These are phyloP conservation scores for Tulasnella sp. DNA, from an alignment of 768 basidiomycete genomes.

Conservation along the genomic window DNA sequence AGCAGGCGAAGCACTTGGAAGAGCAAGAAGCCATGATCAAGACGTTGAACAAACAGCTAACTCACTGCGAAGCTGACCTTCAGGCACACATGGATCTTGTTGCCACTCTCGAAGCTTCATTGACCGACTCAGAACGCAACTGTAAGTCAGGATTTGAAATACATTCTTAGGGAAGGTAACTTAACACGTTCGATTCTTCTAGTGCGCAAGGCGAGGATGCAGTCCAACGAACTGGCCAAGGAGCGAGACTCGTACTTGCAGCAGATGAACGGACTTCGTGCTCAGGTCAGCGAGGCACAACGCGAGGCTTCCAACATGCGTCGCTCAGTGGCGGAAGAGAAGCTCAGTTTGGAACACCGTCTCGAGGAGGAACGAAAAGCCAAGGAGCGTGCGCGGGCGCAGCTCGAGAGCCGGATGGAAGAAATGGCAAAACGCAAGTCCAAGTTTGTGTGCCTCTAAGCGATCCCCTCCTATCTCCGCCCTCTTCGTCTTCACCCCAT, in stretches of 20 bases:
- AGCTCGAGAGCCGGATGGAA: conserved; percentile 80
- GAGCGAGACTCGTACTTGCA: conserved; percentile 66
- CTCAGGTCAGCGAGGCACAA: conserved; percentile 65
- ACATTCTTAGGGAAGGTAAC: not conserved
- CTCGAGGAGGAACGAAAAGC: conserved; percentile 78
- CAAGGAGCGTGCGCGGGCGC: conserved; percentile 81
- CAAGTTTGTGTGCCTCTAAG: conserved; percentile 70
- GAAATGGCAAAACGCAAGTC: conserved; percentile 77
- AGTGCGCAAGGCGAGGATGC: conserved; percentile 92
- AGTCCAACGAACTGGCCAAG: conserved; percentile 77
- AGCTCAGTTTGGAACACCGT: conserved; percentile 70
- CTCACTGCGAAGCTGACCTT: conserved; percentile 86
- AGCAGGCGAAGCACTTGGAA: conserved; percentile 61
- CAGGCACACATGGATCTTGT: conserved; percentile 89
- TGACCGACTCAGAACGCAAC: conserved; percentile 89
- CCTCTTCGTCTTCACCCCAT: not conserved
- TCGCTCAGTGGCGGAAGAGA: conserved; percentile 75
- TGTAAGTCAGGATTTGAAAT: conserved; percentile 37
- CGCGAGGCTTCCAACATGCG: conserved; percentile 68
- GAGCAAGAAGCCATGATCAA: conserved; percentile 89
- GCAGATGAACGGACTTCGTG: conserved; percentile 55
- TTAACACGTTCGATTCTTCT: not conserved
- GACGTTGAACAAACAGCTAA: conserved; percentile 84
- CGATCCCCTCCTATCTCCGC: not conserved
- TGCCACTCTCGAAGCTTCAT: conserved; percentile 66